Evolutionary conservation across 2,329 filamentous ascomycete species (phyloP), one percentile per base, ranked within the genome.

Genomic region (Metarhizium sp.): DNA sequence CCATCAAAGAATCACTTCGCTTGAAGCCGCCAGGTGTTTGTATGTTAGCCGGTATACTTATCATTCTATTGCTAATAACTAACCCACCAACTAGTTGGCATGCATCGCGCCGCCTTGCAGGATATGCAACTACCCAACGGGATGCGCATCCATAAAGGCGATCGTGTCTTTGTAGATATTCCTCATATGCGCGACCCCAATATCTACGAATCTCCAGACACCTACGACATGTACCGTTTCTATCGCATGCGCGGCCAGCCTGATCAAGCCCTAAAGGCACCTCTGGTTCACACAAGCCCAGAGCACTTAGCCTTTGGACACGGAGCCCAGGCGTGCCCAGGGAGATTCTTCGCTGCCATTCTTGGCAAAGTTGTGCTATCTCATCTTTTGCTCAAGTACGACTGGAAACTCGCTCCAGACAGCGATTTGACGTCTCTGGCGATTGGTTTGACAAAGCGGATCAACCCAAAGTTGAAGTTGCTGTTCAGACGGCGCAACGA

Each of bases 291-390:
- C 4, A 55, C 56, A 10, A 58, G 56, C 47, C 51, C 56, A 6
- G 56, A 58, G 7, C 56, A 58, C 43, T 38, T 58, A 34, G 56
- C 56, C 1, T 58, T 58, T 47, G 56, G 56, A 30, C 54, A 58
- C n/a, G 56, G 56, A 16, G 43, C 51, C 18, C 56, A 58, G 40
- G 56, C 56, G 13, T 58, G 56, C 49, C 56, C 56, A 16, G 56
- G 56, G 32, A 53, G 56, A 1, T 58, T 58, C 30, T 58, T 58
- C 30, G 56, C 56, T 25, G 48, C 56, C 6, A 18, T 58, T 8
- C 43, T 58, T 14, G 50, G 34, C 16, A 58, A 58, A 34, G 48
- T 58, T 7, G 51, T 56, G 6, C 32, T 58, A 25, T 58, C 56
- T 7, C 56, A 58, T 25, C 51, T 58, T 11, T 13, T 58, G 11